phyloP scores from a whole-genome alignment of 805 yeast species.

The Myxozyma sirexii region DNA sequence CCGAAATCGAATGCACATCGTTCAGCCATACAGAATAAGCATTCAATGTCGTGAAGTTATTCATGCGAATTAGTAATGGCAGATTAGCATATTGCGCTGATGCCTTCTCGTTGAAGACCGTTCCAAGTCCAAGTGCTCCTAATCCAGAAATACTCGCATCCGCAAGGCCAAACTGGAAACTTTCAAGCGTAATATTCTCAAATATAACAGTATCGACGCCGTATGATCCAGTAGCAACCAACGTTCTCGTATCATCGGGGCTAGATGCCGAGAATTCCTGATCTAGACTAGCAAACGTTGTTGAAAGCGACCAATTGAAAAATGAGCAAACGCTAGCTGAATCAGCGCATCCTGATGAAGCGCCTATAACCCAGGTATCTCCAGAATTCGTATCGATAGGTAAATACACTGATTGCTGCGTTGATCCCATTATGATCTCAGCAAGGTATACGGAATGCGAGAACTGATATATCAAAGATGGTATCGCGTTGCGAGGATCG shows the following conservation, averaged over 20 bases:
- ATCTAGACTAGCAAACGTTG: conserved; percentile 33
- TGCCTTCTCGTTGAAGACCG: conserved; percentile 41
- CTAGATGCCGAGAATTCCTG: conserved; percentile 40
- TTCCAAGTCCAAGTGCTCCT: conserved; percentile 53
- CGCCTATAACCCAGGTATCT: conserved; percentile 62
- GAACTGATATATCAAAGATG: neutral
- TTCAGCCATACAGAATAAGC: conserved; percentile 54
- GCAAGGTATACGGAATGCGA: conserved; percentile 37
- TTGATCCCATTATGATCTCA: conserved; percentile 55
- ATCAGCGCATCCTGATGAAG: conserved; percentile 38
- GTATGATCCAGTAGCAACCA: conserved; percentile 58
- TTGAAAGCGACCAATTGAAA: conserved; percentile 40
- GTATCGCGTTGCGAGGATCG: neutral
- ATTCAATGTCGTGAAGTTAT: conserved; percentile 47
- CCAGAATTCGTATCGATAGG: conserved; percentile 75
- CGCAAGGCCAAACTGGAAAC: conserved; percentile 74
- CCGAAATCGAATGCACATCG: conserved; percentile 40
- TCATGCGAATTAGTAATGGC: conserved; percentile 43
- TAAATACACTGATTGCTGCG: conserved; percentile 54
- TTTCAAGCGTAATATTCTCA: conserved; percentile 51
- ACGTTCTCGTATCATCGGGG: conserved; percentile 54
- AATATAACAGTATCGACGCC: conserved; percentile 64
- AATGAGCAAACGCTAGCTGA: conserved; percentile 35
- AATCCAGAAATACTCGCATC: conserved; percentile 63
- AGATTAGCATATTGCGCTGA: conserved; percentile 38